Evolutionary conservation across 192 early-diverging fungal species (phyloP).

Genomic region (Piromyces finnis): DNA sequence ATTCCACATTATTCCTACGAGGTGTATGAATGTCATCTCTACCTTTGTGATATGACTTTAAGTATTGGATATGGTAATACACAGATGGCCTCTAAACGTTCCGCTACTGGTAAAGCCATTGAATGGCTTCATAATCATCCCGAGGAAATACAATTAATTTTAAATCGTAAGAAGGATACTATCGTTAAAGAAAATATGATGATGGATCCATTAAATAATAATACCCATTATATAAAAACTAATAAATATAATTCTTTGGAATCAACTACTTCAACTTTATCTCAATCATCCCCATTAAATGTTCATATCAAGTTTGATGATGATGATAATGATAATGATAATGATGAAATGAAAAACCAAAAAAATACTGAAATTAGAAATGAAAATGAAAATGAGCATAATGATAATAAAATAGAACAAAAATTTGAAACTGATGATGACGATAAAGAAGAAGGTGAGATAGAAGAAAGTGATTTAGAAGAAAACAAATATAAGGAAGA

Average conservation of each 20-base stretch:
- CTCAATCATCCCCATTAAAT: neutral
- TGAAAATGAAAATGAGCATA: neutral
- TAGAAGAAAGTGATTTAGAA: neutral
- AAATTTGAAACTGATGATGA: neutral
- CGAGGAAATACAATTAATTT: neutral
- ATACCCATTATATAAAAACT: neutral
- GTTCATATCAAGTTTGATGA: neutral
- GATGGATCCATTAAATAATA: neutral
- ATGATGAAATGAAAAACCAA: neutral
- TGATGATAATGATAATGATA: neutral
- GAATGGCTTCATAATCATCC: neutral
- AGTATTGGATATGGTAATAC: neutral
- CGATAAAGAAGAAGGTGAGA: neutral
- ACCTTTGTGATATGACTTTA: neutral
- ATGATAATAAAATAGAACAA: neutral
- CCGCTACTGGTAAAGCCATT: neutral
- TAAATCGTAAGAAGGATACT: neutral
- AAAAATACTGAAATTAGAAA: neutral
- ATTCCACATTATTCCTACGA: neutral
- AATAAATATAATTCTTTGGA: neutral
- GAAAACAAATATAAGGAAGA: no score
- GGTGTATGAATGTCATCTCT: neutral
- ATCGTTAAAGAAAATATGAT: neutral
- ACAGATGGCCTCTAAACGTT: neutral
- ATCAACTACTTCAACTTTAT: no score